Evolutionary conservation across 345 rosid genomes (phyloP).

Genomic region (Trapa bicornis): DNA sequence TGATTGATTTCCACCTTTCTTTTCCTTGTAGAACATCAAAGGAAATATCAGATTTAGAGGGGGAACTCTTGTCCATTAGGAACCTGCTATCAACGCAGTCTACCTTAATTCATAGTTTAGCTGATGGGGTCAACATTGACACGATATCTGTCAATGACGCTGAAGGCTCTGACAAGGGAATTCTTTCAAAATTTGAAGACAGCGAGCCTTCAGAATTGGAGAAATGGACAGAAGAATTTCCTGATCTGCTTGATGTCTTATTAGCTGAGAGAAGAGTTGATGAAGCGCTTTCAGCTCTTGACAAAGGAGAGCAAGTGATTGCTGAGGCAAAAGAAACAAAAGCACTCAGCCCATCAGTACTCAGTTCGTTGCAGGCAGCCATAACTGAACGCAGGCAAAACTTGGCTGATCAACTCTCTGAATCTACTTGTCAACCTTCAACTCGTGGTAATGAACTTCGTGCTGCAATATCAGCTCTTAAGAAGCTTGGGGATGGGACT

Average conservation of each 20-base stretch:
- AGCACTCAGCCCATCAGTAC: slow-evolving; percentile 33
- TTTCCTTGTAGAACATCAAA: slow-evolving; percentile 61
- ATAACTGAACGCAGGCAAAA: slow-evolving; percentile 65
- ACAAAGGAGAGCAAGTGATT: slow-evolving; percentile 63
- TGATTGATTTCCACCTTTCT: not conserved
- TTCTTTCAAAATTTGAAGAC: slow-evolving; percentile 29
- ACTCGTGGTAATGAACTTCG: slow-evolving; percentile 91
- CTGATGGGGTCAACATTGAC: slow-evolving; percentile 77
- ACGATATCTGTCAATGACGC: slow-evolving; percentile 28
- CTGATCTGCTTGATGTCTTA: slow-evolving; percentile 81
- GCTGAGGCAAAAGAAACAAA: slow-evolving; percentile 53
- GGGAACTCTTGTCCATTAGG: slow-evolving; percentile 89
- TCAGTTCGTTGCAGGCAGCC: slow-evolving; percentile 43
- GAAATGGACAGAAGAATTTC: slow-evolving; percentile 77
- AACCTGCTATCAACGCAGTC: slow-evolving; percentile 91
- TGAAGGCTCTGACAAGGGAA: slow-evolving; percentile 32
- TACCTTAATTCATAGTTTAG: slow-evolving; percentile 76
- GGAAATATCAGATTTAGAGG: slow-evolving; percentile 98
- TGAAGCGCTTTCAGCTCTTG: slow-evolving; percentile 81
- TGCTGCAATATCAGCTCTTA: slow-evolving; percentile 82
- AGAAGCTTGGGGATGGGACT: slow-evolving; percentile 92
- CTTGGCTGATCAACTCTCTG: slow-evolving; percentile 93
- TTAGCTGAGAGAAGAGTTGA: slow-evolving; percentile 95
- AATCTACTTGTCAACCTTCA: slow-evolving; percentile 92
- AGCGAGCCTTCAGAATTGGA: slow-evolving; percentile 65